Evolutionary conservation across 2,329 filamentous ascomycete species (phyloP).

Genomic region (Talaromyces sp.): DNA sequence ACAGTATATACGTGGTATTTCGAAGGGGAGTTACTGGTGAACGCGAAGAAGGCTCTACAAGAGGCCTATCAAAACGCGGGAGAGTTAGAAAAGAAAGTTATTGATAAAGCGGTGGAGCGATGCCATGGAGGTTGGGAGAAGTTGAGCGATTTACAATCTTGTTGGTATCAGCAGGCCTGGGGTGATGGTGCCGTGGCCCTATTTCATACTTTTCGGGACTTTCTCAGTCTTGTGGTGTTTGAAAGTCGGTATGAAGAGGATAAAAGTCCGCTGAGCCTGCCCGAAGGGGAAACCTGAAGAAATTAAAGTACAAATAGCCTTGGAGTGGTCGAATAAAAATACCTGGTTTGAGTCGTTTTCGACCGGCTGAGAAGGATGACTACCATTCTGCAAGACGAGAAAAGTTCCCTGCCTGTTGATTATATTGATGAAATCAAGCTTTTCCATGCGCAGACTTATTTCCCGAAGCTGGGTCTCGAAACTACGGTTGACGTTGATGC

Average conservation of each 20-base stretch:
- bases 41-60: not conserved
- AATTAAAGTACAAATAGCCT: too few relatives aligned
- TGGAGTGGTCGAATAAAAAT: too few relatives aligned
- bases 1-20: slow-evolving; percentile 13
- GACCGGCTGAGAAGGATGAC: too few relatives aligned
- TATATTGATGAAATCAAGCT: too few relatives aligned
- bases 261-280: slow-evolving; percentile 5
- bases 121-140: slow-evolving; percentile 12
- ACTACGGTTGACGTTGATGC: too few relatives aligned
- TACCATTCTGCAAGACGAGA: too few relatives aligned
- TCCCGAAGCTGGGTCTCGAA: too few relatives aligned
- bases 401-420: too few relatives aligned
- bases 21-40: not conserved
- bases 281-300: too few relatives aligned
- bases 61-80: not conserved
- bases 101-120: not conserved
- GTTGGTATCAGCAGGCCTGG: slow-evolving; percentile 15
- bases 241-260: slow-evolving; percentile 13
- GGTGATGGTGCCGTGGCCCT: not conserved
- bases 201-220: slow-evolving; percentile 12
- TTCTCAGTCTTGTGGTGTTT: slow-evolving; percentile 10
- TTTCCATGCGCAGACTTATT: too few relatives aligned
- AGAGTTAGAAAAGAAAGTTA: slow-evolving; percentile 4
- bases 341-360: too few relatives aligned
- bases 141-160: not conserved